These are phyloP conservation scores for Domatiomyces catenatus DNA, from an alignment of 2,329 filamentous ascomycete species.

Conservation along the genomic window DNA sequence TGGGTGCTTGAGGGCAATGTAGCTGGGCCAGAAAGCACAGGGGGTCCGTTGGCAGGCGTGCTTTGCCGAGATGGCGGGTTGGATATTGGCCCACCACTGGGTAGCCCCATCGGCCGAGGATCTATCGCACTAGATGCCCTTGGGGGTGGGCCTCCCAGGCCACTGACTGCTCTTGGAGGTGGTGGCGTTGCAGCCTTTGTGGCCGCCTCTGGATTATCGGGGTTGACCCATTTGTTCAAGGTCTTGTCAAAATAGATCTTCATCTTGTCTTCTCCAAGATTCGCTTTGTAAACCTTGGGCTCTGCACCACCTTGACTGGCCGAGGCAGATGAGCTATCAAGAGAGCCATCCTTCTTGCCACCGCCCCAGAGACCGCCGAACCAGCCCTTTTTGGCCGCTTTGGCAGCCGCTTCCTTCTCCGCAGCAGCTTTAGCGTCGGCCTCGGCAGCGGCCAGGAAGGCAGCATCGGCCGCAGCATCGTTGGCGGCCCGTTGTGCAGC, in stretches of 20 bases:
- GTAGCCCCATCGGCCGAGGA: neutral
- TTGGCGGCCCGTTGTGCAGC: constrained; percentile 14
- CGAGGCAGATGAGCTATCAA: constrained; percentile 18
- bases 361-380: constrained; percentile 75
- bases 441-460: constrained; percentile 18
- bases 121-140: neutral
- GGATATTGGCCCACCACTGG: constrained; percentile 3
- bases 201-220: constrained; percentile 59
- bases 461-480: constrained; percentile 17
- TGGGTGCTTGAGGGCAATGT: constrained; percentile 1
- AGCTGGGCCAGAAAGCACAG: constrained; percentile 2
- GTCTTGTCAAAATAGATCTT: constrained; percentile 90
- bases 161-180: constrained; percentile 48
- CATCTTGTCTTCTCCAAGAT: constrained; percentile 75
- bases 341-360: constrained; percentile 46
- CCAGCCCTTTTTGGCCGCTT: constrained; percentile 40
- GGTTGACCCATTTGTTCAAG: constrained; percentile 97
- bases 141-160: constrained; percentile 11
- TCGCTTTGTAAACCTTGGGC: constrained; percentile 61
- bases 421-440: constrained; percentile 9
- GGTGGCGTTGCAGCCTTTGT: constrained; percentile 57
- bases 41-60: constrained; percentile 10
- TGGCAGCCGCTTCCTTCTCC: constrained; percentile 29
- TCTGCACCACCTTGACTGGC: constrained; percentile 17
- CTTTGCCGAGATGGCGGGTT: constrained; percentile 10